phyloP scores from a whole-genome alignment of 2,329 filamentous ascomycete species.

The Fusarium sacchari region DNA sequence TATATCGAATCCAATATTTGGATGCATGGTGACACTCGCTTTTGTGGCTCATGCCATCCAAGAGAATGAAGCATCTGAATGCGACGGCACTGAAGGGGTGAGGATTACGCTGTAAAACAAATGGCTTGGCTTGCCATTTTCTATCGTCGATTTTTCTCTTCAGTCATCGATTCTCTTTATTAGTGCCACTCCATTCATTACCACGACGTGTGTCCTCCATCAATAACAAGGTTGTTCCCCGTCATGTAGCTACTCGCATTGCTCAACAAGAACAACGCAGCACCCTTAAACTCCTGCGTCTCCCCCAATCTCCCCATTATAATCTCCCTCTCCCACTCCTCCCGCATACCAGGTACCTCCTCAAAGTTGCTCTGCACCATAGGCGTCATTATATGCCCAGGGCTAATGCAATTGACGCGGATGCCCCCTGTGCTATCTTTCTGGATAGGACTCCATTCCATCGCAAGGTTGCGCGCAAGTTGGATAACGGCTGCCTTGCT shows the following conservation, averaged over 20 bases:
- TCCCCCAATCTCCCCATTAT: constrained; percentile 78
- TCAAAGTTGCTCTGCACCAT: constrained; percentile 87
- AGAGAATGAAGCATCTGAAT: neutral
- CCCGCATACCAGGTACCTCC: constrained; percentile 73
- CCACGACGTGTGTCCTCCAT: constrained; percentile 75
- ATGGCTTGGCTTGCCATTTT: constrained; percentile 6
- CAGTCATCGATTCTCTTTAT: neutral
- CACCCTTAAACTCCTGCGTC: constrained; percentile 76
- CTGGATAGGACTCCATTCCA: constrained; percentile 66
- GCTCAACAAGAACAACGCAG: constrained; percentile 76
- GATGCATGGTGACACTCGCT: no score
- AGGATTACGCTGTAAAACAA: neutral
- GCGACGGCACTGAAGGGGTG: fast-evolving
- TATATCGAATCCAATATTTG: no score
- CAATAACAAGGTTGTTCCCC: constrained; percentile 74
- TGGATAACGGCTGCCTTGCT: constrained; percentile 80
- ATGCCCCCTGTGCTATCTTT: constrained; percentile 69
- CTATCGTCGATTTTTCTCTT: neutral
- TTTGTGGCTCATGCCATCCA: no score
- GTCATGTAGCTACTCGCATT: constrained; percentile 81
- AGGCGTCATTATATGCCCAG: constrained; percentile 81
- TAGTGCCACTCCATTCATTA: constrained; percentile 37
- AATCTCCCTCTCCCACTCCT: constrained; percentile 83
- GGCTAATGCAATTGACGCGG: constrained; percentile 82
- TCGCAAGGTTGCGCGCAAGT: constrained; percentile 74